Conservation (phyloP, 495 filamentous ascomycete species). For the Chaetomium tenue region DNA sequence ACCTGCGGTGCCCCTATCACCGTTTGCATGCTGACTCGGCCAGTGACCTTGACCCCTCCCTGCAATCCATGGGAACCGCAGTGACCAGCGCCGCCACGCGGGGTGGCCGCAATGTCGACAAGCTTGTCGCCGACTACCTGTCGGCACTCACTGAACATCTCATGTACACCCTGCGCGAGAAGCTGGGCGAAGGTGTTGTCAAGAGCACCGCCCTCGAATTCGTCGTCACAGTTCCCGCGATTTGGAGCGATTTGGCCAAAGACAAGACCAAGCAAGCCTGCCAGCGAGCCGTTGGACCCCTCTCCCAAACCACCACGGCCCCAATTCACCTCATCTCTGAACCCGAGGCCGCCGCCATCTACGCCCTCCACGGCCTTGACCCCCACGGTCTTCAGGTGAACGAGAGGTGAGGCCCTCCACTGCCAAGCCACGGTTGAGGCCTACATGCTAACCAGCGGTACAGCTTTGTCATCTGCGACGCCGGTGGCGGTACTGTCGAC, state of each 20-base stretch:
- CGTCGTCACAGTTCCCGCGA: constrained; percentile 55
- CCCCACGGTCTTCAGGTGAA: constrained; percentile 44
- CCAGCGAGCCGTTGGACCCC: constrained; percentile 38
- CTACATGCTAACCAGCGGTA: not conserved
- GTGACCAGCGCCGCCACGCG: constrained; percentile 38
- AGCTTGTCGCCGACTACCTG: constrained; percentile 48
- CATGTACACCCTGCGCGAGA: constrained; percentile 37
- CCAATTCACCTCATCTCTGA: constrained; percentile 52
- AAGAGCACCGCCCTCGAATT: constrained; percentile 43
- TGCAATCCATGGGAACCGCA: constrained; percentile 31
- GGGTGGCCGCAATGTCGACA: constrained; percentile 34
- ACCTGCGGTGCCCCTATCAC: not conserved
- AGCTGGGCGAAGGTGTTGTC: constrained; percentile 42
- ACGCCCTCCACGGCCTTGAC: constrained; percentile 48
- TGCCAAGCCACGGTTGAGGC: no score
- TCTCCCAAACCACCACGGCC: constrained; percentile 35
- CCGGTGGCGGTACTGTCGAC: constrained; percentile 60
- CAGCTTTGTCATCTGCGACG: constrained; percentile 58
- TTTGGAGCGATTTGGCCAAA: constrained; percentile 57
- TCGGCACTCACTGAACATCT: constrained; percentile 45
- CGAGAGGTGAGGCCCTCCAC: constrained; percentile 31
- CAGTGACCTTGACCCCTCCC: constrained; percentile 31
- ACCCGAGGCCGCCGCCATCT: constrained; percentile 59
- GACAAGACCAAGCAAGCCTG: constrained; percentile 47
- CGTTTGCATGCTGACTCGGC: not conserved